Percentiles rank a stretch among this genome's conserved stretches.
phyloP scores from a whole-genome alignment of 768 basidiomycete genomes.

The Lentinula sp. region DNA sequence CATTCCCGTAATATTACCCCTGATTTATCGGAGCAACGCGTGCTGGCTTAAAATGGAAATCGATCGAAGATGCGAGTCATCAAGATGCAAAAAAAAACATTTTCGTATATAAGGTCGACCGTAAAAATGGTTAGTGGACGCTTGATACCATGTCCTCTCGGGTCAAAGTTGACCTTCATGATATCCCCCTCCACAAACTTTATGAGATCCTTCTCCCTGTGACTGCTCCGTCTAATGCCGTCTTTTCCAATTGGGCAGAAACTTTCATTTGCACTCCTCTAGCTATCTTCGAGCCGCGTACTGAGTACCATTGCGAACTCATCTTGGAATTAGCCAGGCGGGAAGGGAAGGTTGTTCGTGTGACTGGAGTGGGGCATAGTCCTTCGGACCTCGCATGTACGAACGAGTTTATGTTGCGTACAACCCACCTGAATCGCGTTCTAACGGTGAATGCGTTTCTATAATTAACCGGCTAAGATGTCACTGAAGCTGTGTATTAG shows the following conservation, averaged over 20 bases:
- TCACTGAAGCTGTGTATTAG: constrained; percentile 33
- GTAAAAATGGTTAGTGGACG: constrained; percentile 19
- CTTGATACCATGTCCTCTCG: constrained; percentile 28
- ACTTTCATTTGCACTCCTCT: constrained; percentile 69
- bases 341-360: constrained; percentile 66
- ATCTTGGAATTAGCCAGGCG: constrained; percentile 78
- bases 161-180: constrained; percentile 24
- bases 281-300: constrained; percentile 71
- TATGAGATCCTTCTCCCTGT: constrained; percentile 50
- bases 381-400: constrained; percentile 95
- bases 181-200: constrained; percentile 41
- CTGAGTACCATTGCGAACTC: constrained; percentile 60
- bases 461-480: constrained; percentile 14
- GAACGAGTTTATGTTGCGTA: constrained; percentile 77
- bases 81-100: constrained; percentile 9
- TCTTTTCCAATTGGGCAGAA: constrained; percentile 83
- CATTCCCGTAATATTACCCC: neutral
- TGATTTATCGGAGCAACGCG: neutral
- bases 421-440: constrained; percentile 64
- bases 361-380: constrained; percentile 87
- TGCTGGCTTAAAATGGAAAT: neutral
- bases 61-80: neutral
- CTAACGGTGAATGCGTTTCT: constrained; percentile 59
- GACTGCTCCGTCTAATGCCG: constrained; percentile 33
- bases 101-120: constrained; percentile 23